These are phyloP conservation scores for Penicillium nucicola DNA, from an alignment of 495 filamentous ascomycete genomes.

Conservation along the genomic window DNA sequence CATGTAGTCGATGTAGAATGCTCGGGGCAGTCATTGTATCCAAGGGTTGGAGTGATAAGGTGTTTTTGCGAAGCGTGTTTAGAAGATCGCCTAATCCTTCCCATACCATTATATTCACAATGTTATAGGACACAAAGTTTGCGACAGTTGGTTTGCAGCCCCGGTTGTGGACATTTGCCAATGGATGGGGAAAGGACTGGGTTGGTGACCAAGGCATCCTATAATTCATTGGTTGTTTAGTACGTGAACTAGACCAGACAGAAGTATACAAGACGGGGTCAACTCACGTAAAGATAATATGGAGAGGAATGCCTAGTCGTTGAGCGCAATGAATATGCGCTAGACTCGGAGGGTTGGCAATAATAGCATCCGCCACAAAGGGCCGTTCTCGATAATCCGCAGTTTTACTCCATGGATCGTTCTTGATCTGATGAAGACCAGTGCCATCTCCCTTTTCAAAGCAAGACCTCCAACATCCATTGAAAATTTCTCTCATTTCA, in stretches of 20 bases:
- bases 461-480: conserved; percentile 80
- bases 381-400: conserved; percentile 46
- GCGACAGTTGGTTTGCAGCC: conserved; percentile 54
- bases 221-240: not conserved
- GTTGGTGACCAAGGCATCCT: conserved; percentile 65
- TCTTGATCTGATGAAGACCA: conserved; percentile 39
- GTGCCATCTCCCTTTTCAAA: conserved; percentile 61
- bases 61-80: conserved; percentile 67
- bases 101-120: conserved; percentile 83
- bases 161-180: conserved; percentile 52
- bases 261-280: not conserved
- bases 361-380: conserved; percentile 80
- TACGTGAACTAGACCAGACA: conserved; percentile 51
- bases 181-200: conserved; percentile 52
- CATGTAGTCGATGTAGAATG: conserved; percentile 56
- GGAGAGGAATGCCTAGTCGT: conserved; percentile 72
- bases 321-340: conserved; percentile 82
- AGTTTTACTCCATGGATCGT: conserved; percentile 31
- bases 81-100: conserved; percentile 75
- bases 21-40: conserved; percentile 66
- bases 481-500: conserved; percentile 66
- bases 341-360: conserved; percentile 81
- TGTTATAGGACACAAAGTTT: conserved; percentile 71
- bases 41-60: conserved; percentile 64
- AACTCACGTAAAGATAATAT: conserved; percentile 77